Percentiles rank a stretch among this genome's conserved stretches.
phyloP scores from a whole-genome alignment of 305 asterid species.

The Fraxinus latifolia region DNA sequence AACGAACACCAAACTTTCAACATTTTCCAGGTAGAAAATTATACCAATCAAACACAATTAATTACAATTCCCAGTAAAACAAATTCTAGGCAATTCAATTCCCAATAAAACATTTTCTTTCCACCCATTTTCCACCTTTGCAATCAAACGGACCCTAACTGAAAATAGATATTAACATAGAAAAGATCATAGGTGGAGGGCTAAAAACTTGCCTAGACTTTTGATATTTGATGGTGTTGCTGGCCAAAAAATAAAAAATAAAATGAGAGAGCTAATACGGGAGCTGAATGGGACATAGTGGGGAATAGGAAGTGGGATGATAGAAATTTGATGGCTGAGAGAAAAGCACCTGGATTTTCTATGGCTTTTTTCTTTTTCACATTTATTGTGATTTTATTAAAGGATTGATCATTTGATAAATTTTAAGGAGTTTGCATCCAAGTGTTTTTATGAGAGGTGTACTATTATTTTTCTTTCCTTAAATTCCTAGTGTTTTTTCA shows the following conservation, averaged over 20 bases:
- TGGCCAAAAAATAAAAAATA: not conserved
- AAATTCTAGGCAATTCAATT: no score
- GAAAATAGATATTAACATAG: not conserved
- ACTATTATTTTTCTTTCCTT: not conserved
- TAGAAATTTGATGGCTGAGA: not conserved
- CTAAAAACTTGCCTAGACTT: not conserved
- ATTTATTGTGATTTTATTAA: not conserved
- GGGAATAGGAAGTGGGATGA: not conserved
- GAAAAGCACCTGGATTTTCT: not conserved
- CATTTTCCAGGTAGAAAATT: no score
- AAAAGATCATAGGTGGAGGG: not conserved
- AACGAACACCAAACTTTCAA: no score
- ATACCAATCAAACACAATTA: no score
- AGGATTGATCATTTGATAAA: not conserved
- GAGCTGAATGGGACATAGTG: not conserved
- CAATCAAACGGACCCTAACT: no score
- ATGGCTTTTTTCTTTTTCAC: not conserved
- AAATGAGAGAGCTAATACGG: not conserved
- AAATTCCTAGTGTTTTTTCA: not conserved
- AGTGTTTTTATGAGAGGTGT: not conserved
- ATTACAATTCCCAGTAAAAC: no score
- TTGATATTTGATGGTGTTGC: not conserved
- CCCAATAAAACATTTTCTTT: no score
- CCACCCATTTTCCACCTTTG: no score
- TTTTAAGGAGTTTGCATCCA: not conserved